Evolutionary conservation across 768 basidiomycete species (phyloP), one percentile per base, ranked within the genome.

Genomic region (Hydnum rufescens): DNA sequence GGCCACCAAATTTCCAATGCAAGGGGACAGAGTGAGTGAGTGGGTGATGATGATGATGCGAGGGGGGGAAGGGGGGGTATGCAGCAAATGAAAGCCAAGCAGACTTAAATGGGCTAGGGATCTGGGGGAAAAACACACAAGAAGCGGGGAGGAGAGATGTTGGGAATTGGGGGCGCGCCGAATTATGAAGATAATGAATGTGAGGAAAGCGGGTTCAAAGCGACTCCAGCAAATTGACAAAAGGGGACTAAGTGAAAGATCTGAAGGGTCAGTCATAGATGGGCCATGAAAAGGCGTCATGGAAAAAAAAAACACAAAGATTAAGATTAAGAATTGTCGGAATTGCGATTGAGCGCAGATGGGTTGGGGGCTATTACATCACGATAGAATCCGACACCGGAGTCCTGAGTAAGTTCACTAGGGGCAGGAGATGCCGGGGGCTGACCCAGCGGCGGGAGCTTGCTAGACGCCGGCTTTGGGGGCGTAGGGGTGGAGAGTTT

Each of bases 311-410:
- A n/a, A n/a, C n/a, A n/a, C n/a, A n/a, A n/a, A n/a, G n/a, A n/a
- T n/a, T n/a, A n/a, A n/a, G n/a, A n/a, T n/a, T n/a, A n/a, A n/a
- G n/a, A n/a, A n/a, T 19, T 19, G 46, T 13, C 13, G 13, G n/a
- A 43, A 44, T 23, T 30, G 32, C 66, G 65, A 58, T 72, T 74
- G 63, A 86, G 67, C 56, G 78, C 75, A n/a, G n/a, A n/a, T 39
- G 77, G 78, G 61, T 86, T 80, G 57, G 82, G 75, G 50, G 76
- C 78, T 60, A 86, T 71, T 64, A 87, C 75, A 64, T 83, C 80
- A 56, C 82, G 78, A 68, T 86, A 84, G 62, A 88, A 65, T 58
- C 80, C 83, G 57, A 88, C 58, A 69, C 64, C 60, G 69, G 66
- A 23, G 78, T 74, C 49, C 26, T 47, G 44, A 13, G 44, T 47